Base-by-base conservation (phyloP, 2,329 filamentous ascomycete species). In the Fusarium robinianum region DNA sequence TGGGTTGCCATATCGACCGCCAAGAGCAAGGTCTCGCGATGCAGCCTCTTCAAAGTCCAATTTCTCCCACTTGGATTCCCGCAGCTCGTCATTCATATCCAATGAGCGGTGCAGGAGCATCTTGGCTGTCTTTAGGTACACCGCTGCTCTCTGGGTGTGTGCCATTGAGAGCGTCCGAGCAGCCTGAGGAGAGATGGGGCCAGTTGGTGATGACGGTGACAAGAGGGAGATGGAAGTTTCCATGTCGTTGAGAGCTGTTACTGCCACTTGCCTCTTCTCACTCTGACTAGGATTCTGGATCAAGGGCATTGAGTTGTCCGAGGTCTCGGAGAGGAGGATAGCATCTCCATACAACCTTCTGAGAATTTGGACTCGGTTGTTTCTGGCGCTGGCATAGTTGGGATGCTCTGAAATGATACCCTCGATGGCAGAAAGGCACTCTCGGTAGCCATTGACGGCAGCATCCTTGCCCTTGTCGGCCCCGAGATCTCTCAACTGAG, bases 361-460 rank as follows among this genome's bases (percentile, higher is more conserved):
- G 19, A 78, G 58, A 7, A 84, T 76, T 64, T 91, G 88, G 3
- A 84, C 87, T 35, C 87, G 77, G 66, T 92, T 91, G 63, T 90
- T 87, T 45, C 81, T 78, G 5, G 83, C 85, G 51, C 84, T 88
- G 15, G 87, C 85, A 65, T 91, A 91, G 21, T 71, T 67, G 3
- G 87, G 84, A 39, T 81, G 64, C 16, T 77, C 67, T 3, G 70
- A 60, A 26, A 90, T 78, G 21, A 90, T 72, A 3, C 66, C 62
- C 19, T 76, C 73, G 5, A 91, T 70, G 5, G 71, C 66, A 8
- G 65, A 62, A 12, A 83, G 64, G 39, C 74, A 75, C 23, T 66
- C 49, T 17, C 66, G 69, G 57, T 83, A 84, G 25, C 70, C 70
- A 2, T 67, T 58, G 19, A 73, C 57, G 4, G 74, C 67, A 11